These are phyloP conservation scores for Yarrowia hollandica DNA, from an alignment of 805 yeast genomes.

Conservation along the genomic window DNA sequence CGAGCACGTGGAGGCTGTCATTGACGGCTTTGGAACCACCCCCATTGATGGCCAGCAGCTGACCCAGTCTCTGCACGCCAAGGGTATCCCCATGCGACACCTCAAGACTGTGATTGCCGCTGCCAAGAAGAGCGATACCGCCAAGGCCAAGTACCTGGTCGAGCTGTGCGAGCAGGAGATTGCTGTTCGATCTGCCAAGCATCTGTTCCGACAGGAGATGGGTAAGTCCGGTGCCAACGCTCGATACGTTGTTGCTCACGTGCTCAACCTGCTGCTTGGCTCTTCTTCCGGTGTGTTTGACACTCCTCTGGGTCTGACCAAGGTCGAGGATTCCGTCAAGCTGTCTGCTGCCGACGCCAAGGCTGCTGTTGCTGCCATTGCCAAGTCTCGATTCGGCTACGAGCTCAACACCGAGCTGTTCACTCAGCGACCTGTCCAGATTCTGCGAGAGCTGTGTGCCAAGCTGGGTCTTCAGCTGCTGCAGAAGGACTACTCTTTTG, in stretches of 20 bases:
- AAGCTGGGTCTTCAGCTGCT: conserved; percentile 88
- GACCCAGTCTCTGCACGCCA: conserved; percentile 63
- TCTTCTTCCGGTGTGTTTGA: conserved; percentile 42
- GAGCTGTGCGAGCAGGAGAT: conserved; percentile 64
- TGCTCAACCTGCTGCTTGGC: conserved; percentile 60
- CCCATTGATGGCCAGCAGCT: conserved; percentile 86
- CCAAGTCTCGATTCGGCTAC: conserved; percentile 34
- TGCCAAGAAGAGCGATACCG: conserved; percentile 40
- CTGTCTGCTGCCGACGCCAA: conserved; percentile 60
- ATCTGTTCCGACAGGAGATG: conserved; percentile 58
- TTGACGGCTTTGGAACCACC: conserved; percentile 50
- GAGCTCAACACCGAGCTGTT: not conserved
- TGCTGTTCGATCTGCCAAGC: conserved; percentile 77
- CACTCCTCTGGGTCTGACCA: conserved; percentile 49
- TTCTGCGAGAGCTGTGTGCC: conserved; percentile 69
- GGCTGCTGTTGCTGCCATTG: conserved; percentile 54
- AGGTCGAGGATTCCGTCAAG: conserved; percentile 36
- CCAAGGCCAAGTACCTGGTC: conserved; percentile 46
- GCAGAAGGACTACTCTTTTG: conserved; percentile 51
- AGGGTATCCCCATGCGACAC: conserved; percentile 88
- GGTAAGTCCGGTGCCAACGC: conserved; percentile 44
- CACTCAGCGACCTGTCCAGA: conserved; percentile 39
- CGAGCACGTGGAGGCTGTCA: conserved; percentile 57
- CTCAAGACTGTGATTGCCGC: conserved; percentile 61
- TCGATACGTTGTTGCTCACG: conserved; percentile 57